Evolutionary conservation across 441 rosid species (phyloP).

Genomic region (Adansonia rubrostipa): DNA sequence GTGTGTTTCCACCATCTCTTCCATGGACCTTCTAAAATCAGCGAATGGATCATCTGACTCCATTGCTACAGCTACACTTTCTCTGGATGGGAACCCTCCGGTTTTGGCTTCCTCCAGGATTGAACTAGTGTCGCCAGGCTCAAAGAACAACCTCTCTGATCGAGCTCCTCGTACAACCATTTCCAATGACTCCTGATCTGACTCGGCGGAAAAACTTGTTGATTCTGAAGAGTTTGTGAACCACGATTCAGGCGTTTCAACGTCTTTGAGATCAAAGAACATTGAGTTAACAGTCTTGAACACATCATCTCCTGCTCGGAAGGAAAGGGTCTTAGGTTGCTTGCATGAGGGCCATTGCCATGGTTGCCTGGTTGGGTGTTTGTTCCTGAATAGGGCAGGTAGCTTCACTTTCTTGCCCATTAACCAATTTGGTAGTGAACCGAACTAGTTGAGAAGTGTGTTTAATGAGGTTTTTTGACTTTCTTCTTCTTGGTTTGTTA

Average conservation of each 20-base stretch:
- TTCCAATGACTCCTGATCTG: constrained; percentile 43
- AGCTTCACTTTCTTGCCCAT: constrained; percentile 37
- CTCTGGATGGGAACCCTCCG: constrained; percentile 38
- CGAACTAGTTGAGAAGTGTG: too few species aligned
- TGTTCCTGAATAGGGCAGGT: constrained; percentile 46
- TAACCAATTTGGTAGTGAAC: too few species aligned
- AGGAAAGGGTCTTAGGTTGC: constrained; percentile 60
- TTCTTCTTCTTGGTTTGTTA: background rate
- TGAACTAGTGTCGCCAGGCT: constrained; percentile 55
- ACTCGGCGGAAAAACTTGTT: constrained; percentile 49
- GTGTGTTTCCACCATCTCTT: constrained; percentile 60
- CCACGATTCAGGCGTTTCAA: constrained; percentile 58
- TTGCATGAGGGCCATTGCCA: constrained; percentile 71
- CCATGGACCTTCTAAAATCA: constrained; percentile 65
- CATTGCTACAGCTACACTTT: constrained; percentile 52
- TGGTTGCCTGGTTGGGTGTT: constrained; percentile 26
- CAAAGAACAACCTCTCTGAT: constrained; percentile 54
- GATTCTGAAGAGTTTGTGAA: constrained; percentile 67
- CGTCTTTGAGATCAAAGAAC: constrained; percentile 41
- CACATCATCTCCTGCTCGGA: constrained; percentile 45
- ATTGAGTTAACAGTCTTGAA: constrained; percentile 60
- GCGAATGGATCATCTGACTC: constrained; percentile 57
- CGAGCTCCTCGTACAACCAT: constrained; percentile 45
- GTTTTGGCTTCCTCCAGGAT: constrained; percentile 45
- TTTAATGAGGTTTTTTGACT: background rate